phyloP scores from a whole-genome alignment of 2,329 filamentous ascomycete species.

The Zelopaecilomyces penicillatus region DNA sequence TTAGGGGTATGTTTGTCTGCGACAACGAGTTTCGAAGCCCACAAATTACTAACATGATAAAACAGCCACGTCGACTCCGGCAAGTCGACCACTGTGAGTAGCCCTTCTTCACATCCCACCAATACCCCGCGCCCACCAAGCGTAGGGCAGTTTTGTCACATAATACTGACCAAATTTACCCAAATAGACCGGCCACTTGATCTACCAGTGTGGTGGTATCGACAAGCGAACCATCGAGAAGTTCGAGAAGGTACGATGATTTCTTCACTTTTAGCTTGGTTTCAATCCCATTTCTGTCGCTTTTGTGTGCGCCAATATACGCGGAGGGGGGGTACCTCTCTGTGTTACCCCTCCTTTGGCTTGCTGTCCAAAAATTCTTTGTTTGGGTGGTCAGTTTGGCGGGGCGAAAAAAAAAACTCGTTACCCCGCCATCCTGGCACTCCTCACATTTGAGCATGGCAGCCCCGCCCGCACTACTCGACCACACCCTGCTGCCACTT shows the following conservation, averaged over 20 bases:
- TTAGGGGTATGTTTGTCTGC: conserved; percentile 19
- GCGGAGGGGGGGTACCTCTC: not conserved
- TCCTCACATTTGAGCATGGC: too few species aligned
- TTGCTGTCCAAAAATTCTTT: not conserved
- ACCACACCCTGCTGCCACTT: not conserved
- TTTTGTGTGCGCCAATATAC: not conserved
- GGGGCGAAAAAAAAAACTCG: too few species aligned
- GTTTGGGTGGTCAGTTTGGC: not conserved
- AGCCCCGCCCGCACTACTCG: too few species aligned
- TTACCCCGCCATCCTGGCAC: not conserved
- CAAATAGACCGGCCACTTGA: conserved; percentile 69
- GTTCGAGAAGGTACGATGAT: conserved; percentile 91
- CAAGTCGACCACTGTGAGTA: conserved; percentile 93
- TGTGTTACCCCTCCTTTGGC: not conserved
- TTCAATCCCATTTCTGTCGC: not conserved
- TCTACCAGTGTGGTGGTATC: conserved; percentile 99
- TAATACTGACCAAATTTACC: conserved; percentile 20
- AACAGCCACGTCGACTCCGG: conserved; percentile 92
- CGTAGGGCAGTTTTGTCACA: conserved; percentile 6
- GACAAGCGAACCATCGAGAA: conserved; percentile 99
- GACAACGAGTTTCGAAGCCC: conserved; percentile 20
- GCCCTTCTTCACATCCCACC: conserved; percentile 9
- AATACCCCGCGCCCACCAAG: conserved; percentile 10
- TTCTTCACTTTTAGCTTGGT: conserved; percentile 13
- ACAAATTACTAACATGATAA: conserved; percentile 15